Evolutionary conservation across 306 rosid species (phyloP).

Genomic region (Vigna reflexopilosa): DNA sequence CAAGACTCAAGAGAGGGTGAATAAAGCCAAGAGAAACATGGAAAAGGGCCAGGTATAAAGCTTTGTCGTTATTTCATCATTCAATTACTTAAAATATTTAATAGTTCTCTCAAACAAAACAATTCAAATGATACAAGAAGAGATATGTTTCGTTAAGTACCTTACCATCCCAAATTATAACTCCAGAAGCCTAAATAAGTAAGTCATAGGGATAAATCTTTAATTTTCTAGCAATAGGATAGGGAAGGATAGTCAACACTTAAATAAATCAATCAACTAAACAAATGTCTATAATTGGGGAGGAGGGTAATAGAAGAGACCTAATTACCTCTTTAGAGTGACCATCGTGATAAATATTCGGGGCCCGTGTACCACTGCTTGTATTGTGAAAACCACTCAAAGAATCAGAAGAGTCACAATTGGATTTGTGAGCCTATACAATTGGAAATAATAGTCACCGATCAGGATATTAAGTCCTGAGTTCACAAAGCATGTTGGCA

Average conservation of each 20-base stretch:
- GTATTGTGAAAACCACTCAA: slow-evolving; percentile 43
- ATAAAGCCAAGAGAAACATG: not conserved
- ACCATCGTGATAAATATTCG: slow-evolving; percentile 34
- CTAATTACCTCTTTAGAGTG: slow-evolving; percentile 44
- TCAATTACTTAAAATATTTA: not conserved
- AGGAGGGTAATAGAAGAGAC: not conserved
- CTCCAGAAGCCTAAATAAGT: not conserved
- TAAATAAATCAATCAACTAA: not conserved
- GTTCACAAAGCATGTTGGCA: slow-evolving; percentile 12
- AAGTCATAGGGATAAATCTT: not conserved
- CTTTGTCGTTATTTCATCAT: not conserved
- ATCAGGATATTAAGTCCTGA: slow-evolving; percentile 19
- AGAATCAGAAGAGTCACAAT: slow-evolving; percentile 42
- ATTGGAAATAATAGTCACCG: slow-evolving; percentile 33
- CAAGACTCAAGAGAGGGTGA: not conserved
- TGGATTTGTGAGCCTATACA: slow-evolving; percentile 46
- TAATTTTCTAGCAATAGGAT: not conserved
- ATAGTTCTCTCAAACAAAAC: slow-evolving; percentile 1
- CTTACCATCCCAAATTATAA: slow-evolving; percentile 7
- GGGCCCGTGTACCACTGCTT: slow-evolving; percentile 38
- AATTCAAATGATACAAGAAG: not conserved
- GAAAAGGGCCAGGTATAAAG: not conserved
- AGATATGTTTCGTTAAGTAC: not conserved
- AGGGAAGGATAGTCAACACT: not conserved
- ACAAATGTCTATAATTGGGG: not conserved